Percentiles rank a stretch among this genome's conserved stretches.
Evolutionary conservation across 2,329 filamentous ascomycete species (phyloP).

Genomic region (Pseudogymnoascus sp.): DNA sequence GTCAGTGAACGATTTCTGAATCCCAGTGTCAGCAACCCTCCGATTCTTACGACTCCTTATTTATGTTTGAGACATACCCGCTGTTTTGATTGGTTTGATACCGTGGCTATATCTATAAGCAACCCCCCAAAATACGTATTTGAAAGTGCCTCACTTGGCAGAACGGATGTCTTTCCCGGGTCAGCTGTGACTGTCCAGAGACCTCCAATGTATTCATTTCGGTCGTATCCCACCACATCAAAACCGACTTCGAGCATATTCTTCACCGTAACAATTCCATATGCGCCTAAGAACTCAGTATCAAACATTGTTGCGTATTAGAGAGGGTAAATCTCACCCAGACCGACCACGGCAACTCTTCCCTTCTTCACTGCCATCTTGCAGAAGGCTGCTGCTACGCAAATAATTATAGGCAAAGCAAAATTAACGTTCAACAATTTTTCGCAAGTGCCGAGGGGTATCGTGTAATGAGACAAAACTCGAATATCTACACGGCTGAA

Average conservation of each 20-base stretch:
- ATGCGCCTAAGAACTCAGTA: conserved; percentile 7
- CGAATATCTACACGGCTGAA: not conserved
- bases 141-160: conserved; percentile 24
- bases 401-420: not conserved
- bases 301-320: not conserved
- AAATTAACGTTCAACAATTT: not conserved
- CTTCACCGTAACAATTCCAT: conserved; percentile 24
- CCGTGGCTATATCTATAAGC: conserved; percentile 23
- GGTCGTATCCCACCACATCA: conserved; percentile 34
- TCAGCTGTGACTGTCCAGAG: conserved; percentile 38
- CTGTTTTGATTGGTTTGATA: conserved; percentile 25
- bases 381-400: not conserved
- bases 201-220: conserved; percentile 34
- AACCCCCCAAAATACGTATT: not conserved
- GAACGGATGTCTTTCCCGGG: conserved; percentile 28
- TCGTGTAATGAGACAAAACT: not conserved
- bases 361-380: not conserved
- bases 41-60: conserved; percentile 20
- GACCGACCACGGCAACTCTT: conserved; percentile 23
- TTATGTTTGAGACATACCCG: conserved; percentile 28
- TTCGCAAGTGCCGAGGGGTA: not conserved
- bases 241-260: conserved; percentile 38
- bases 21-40: not conserved
- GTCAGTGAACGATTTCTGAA: conserved; percentile 29
- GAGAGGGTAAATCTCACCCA: conserved; percentile 13